phyloP scores from a whole-genome alignment of 352 stramenopile species.

The Pythium diclinum region DNA sequence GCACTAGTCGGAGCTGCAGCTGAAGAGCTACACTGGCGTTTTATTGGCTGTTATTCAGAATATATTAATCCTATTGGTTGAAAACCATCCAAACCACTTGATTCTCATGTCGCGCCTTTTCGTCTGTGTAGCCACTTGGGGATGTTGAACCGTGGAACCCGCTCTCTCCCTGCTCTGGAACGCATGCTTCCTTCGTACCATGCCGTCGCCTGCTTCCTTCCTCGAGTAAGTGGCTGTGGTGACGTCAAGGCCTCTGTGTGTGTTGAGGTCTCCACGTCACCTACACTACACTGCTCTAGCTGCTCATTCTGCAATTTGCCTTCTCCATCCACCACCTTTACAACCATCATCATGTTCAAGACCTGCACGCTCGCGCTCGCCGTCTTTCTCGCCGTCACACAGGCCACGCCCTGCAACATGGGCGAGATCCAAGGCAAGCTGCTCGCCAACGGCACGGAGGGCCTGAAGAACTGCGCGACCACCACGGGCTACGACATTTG shows the following conservation, averaged over 20 bases:
- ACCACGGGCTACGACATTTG: conserved; percentile 57
- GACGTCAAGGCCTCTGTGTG: neutral
- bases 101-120: conserved; percentile 3
- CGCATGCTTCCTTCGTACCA: neutral
- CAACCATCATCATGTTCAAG: conserved; percentile 28
- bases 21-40: neutral
- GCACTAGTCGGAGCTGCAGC: neutral
- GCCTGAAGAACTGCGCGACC: conserved; percentile 33
- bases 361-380: conserved; percentile 23
- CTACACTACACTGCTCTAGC: too few relatives aligned
- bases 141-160: conserved; percentile 4
- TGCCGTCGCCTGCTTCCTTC: neutral
- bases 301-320: conserved; percentile 9
- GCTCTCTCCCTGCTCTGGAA: neutral
- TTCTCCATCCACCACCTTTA: neutral
- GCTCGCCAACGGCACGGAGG: conserved; percentile 46
- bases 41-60: conserved; percentile 1
- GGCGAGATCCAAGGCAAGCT: conserved; percentile 44
- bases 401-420: conserved; percentile 40
- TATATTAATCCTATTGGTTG: neutral
- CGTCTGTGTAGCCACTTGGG: conserved; percentile 1
- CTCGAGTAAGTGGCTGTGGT: neutral
- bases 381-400: conserved; percentile 23
- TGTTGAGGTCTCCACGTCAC: neutral
- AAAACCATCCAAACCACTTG: neutral